Base-by-base conservation (phyloP, 1,284 basidiomycete genomes). In the Meira nashicola region DNA sequence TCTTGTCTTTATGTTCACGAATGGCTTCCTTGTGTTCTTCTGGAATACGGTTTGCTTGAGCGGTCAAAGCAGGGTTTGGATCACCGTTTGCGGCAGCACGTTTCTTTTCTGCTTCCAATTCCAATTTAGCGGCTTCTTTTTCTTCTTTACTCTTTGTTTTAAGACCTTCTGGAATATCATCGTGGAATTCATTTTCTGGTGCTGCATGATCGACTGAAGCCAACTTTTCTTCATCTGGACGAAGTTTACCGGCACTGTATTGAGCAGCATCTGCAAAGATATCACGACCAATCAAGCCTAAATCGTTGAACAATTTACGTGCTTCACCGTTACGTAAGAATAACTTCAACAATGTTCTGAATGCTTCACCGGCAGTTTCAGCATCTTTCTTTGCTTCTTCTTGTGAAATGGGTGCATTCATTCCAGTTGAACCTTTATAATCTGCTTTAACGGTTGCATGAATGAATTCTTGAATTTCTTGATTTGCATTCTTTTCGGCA, bases 201-300 rank as follows among this genome's bases (percentile, higher is more conserved):
- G 69, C 76, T 48, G 87, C 79, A 61, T 89, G 82, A 80, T 95
- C 87, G 44, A 90, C 85, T 23, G 80, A 78, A 40, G 82, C 79
- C 46, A 96, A 83, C 4, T 79, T 79, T 39, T 89, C 86, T 51
- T 87, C 80, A 52, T 80, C 71, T 0, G 93, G 92, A 12, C 87
- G 86, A 47, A 90, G 81, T 37, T 79, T 78, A 57, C 86, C 83
- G n/a, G 89, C 89, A 9, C 84, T 87, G 79, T 91, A 89, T 68
- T 82, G 79, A 0, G 89, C 88, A 28, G 85, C 86, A 53, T 85
- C 86, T 17, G 90, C 86, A 63, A 94, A 86, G 59, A 95, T 82
- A 80, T 94, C 90, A 57, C 91, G 88, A 11, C 72, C 74, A 40
- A 76, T 66, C 61, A 68, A 59, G 52, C 68, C 70, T 39, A 73